Base-by-base conservation (phyloP, 306 rosid species). In the Calophaca sinica region DNA sequence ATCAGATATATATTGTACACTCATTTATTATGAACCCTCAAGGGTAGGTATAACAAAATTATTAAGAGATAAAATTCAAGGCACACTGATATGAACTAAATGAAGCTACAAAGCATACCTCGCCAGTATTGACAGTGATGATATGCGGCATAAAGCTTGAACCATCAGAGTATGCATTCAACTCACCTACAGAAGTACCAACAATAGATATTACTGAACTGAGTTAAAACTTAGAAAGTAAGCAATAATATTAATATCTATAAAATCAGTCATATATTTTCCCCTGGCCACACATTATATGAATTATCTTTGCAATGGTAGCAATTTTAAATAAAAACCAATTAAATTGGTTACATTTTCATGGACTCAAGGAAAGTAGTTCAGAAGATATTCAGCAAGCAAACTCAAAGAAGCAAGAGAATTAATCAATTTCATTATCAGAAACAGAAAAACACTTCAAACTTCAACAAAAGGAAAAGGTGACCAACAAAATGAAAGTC, bases 141-240 rank as follows among this genome's bases (percentile, higher is more conserved):
- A 94, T 82, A 77, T 89, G 98, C 35, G 97, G 94, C 94, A 83
- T 81, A 72, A 91, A 91, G 73, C 78, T 81, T 69, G 88, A 87
- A 26, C 98, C 98, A 11, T 84, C 68, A 14, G 88, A 46, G 54
- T 82, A 65, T 7, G 80, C 76, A 77, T 82, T 81, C 78, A 81
- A 79, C n/a, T 86, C 91, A 73, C 90, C 97, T 94, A 59, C 76
- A 81, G 35, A 57, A 55, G 53, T 10, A 64, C 79, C 39, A 77
- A 79, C 13, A 42, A 26, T 31, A 44, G 62, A 68, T 44, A 80
- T 72, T 44, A 81, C 15, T 45, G n/a, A 80, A 52, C 26, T 20
- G 46, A 38, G 2, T 52, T 69, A 42, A 73, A 72, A 46, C 42
- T 58, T 49, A 63, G 10, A n/a, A 42, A 55, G 41, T 28, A 55